Evolutionary conservation across 106 monocot genomes (phyloP).

Genomic region (Apostasia shenzhenica): DNA sequence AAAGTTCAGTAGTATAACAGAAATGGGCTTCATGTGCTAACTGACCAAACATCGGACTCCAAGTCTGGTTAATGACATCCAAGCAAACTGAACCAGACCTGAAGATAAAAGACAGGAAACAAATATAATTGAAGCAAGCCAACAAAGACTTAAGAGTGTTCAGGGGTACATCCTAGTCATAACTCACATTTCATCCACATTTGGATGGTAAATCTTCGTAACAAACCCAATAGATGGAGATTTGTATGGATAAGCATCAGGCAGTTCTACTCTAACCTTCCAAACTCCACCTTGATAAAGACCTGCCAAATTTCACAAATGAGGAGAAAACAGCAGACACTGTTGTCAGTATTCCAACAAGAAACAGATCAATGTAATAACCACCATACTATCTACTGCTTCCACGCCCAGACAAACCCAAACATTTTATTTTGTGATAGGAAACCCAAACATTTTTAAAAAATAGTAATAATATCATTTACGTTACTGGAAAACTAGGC

Average conservation of each 20-base stretch:
- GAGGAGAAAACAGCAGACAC: neutral
- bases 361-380: too few relatives aligned
- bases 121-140: conserved; percentile 3
- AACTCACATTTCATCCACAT: conserved; percentile 37
- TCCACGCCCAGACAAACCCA: too few relatives aligned
- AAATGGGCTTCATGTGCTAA: neutral
- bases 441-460: too few relatives aligned
- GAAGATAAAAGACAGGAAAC: neutral
- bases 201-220: conserved; percentile 38
- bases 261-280: conserved; percentile 36
- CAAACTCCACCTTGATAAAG: conserved; percentile 37
- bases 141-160: neutral
- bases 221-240: conserved; percentile 36
- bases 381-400: too few relatives aligned
- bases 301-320: conserved; percentile 12
- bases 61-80: conserved; percentile 90
- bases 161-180: neutral
- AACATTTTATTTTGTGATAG: too few relatives aligned
- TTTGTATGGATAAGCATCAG: conserved; percentile 36
- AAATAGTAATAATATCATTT: too few relatives aligned
- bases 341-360: neutral
- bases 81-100: conserved; percentile 89
- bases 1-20: neutral
- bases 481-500: too few relatives aligned
- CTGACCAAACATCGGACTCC: conserved; percentile 89